Evolutionary conservation across 805 yeast species (phyloP).

Genomic region (Saccharomyces kudriavzevii): DNA sequence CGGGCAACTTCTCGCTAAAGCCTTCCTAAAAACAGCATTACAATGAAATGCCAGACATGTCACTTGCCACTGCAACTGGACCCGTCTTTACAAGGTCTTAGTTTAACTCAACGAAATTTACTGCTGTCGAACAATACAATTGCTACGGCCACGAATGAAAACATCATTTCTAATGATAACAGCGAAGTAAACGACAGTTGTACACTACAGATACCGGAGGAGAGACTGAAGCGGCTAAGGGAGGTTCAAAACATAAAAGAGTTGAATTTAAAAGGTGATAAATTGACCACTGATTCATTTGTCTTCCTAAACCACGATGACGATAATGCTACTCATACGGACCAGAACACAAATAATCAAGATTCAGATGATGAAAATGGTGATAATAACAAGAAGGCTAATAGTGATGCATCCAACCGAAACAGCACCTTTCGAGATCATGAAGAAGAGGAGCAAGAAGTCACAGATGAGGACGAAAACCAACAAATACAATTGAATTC

Average conservation of each 20-base stretch:
- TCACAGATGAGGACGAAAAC: slow-evolving; percentile 5
- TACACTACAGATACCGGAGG: slow-evolving; percentile 16
- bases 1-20: not conserved
- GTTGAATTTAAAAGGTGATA: slow-evolving; percentile 22
- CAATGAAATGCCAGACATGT: slow-evolving; percentile 39
- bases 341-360: slow-evolving; percentile 2
- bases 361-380: not conserved
- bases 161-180: not conserved
- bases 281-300: slow-evolving; percentile 23
- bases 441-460: slow-evolving; percentile 18
- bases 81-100: slow-evolving; percentile 36
- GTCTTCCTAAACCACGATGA: slow-evolving; percentile 20
- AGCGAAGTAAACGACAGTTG: slow-evolving; percentile 3
- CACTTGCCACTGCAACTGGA: slow-evolving; percentile 37
- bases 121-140: slow-evolving; percentile 17
- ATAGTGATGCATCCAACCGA: slow-evolving; percentile 19
- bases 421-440: slow-evolving; percentile 21
- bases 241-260: slow-evolving; percentile 16
- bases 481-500: slow-evolving; percentile 14
- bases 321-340: slow-evolving; percentile 16
- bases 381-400: slow-evolving; percentile 8
- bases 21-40: not conserved
- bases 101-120: slow-evolving; percentile 38
- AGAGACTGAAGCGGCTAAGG: slow-evolving; percentile 14
- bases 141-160: slow-evolving; percentile 8